Conservation (phyloP, 202 grass and related monocot species). For the Panicum hallii region DNA sequence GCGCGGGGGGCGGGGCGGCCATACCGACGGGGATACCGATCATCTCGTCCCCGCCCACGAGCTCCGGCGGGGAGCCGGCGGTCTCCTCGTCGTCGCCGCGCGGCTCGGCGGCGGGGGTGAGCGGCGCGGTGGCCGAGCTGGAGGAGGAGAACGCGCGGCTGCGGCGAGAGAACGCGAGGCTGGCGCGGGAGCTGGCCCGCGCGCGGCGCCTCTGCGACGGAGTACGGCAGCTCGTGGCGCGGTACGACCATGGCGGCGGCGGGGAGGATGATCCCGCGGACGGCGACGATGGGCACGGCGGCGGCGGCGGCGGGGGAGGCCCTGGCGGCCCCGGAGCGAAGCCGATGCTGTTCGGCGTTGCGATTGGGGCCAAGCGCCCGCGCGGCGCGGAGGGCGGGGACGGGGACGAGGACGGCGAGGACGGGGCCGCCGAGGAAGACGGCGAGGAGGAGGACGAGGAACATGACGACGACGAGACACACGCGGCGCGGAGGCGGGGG, state of each 20-base stretch:
- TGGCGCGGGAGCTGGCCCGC: conserved; percentile 64
- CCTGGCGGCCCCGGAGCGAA: not conserved
- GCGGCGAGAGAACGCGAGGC: conserved; percentile 73
- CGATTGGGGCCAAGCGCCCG: conserved; percentile 48
- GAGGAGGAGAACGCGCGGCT: conserved; percentile 79
- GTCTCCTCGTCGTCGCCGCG: conserved; percentile 50
- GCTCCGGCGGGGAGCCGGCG: conserved; percentile 71
- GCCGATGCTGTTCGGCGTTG: conserved; percentile 59
- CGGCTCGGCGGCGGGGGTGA: not conserved
- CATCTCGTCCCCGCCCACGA: conserved; percentile 50
- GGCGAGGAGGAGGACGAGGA: conserved; percentile 12
- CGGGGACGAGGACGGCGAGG: conserved; percentile 4
- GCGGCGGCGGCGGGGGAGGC: not conserved
- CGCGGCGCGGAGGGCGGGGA: conserved; percentile 15
- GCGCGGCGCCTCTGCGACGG: conserved; percentile 64
- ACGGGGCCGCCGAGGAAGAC: conserved; percentile 18
- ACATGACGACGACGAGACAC: conserved; percentile 27
- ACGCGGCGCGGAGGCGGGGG: conserved; percentile 23
- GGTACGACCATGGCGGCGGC: conserved; percentile 37
- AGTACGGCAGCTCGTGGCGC: conserved; percentile 60
- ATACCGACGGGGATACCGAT: conserved; percentile 43
- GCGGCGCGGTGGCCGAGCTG: conserved; percentile 48
- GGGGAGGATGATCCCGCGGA: conserved; percentile 11
- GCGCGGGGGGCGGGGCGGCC: not conserved
- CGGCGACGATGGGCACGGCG: conserved; percentile 22